Conservation (phyloP, 148 eudicot genomes). For the Tetragonia tetragonoides region DNA sequence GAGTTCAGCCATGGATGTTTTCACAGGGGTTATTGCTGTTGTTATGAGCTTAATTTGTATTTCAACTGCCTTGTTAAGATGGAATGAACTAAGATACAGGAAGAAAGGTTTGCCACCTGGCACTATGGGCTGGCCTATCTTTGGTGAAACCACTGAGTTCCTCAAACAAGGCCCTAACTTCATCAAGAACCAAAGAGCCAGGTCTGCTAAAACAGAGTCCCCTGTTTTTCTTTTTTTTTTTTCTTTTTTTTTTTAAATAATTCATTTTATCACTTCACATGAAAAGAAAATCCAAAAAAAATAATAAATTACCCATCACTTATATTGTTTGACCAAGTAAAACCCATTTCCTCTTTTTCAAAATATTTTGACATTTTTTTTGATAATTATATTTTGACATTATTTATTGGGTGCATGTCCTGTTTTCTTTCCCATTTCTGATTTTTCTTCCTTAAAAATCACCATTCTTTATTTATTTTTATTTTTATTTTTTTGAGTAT, state of each 20-base stretch:
- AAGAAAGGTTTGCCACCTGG: slow-evolving; percentile 90
- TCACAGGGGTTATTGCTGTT: slow-evolving; percentile 30
- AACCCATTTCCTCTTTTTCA: not conserved
- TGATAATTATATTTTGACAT: too few species aligned
- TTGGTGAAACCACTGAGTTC: slow-evolving; percentile 94
- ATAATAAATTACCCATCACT: too few species aligned
- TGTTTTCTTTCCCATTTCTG: too few species aligned
- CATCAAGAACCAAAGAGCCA: slow-evolving; percentile 83
- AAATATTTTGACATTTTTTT: too few species aligned
- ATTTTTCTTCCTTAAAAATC: too few species aligned
- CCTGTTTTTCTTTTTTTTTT: slow-evolving; percentile 11
- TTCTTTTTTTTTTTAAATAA: not conserved
- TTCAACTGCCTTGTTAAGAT: slow-evolving; percentile 61
- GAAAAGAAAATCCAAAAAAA: too few species aligned
- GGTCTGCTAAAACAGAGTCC: slow-evolving; percentile 41
- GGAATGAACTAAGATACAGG: slow-evolving; percentile 81
- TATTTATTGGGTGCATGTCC: too few species aligned
- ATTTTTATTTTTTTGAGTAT: not conserved
- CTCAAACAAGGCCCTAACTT: slow-evolving; percentile 88
- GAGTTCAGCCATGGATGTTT: slow-evolving; percentile 49
- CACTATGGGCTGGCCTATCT: slow-evolving; percentile 98
- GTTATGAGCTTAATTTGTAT: slow-evolving; percentile 35
- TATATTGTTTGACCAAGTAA: not conserved
- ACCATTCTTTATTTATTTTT: too few species aligned
- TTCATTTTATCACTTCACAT: too few species aligned